phyloP scores from a whole-genome alignment of 2,329 filamentous ascomycete species.

The Fusarium agapanthi region DNA sequence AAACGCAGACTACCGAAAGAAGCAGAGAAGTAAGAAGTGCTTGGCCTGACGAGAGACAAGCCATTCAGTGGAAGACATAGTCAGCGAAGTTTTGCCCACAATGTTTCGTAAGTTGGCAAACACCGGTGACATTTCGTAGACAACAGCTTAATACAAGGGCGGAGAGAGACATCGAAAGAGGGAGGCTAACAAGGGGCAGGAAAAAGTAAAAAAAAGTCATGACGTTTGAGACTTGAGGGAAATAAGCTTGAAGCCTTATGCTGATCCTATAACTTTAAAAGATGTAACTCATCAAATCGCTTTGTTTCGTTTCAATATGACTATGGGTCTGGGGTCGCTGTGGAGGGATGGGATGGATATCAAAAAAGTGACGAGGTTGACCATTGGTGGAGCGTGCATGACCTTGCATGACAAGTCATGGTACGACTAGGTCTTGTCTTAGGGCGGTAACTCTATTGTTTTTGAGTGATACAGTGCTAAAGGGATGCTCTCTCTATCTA shows the following conservation, averaged over 20 bases:
- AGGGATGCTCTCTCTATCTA: neutral
- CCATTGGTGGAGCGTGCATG: conserved; percentile 25
- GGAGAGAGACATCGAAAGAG: conserved; percentile 2
- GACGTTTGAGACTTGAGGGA: conserved; percentile 18
- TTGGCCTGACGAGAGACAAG: conserved; percentile 6
- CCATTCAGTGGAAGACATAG: neutral
- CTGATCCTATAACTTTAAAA: conserved; percentile 10
- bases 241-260: conserved; percentile 29
- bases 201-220: conserved; percentile 26
- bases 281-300: conserved; percentile 6
- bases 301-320: conserved; percentile 6
- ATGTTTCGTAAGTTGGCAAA: neutral
- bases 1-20: conserved; percentile 14
- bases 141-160: neutral
- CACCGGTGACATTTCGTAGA: neutral
- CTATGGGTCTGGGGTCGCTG: neutral
- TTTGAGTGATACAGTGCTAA: neutral
- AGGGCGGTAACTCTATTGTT: conserved; percentile 13
- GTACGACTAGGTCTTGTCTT: conserved; percentile 16
- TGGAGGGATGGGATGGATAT: conserved; percentile 11
- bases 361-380: conserved; percentile 21
- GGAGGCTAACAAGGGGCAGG: neutral
- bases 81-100: neutral
- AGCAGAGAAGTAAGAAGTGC: neutral
- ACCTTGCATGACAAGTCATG: conserved; percentile 29